These are phyloP conservation scores for Globisporangium paroecandrum DNA, from an alignment of 352 stramenopile genomes.

Conservation along the genomic window DNA sequence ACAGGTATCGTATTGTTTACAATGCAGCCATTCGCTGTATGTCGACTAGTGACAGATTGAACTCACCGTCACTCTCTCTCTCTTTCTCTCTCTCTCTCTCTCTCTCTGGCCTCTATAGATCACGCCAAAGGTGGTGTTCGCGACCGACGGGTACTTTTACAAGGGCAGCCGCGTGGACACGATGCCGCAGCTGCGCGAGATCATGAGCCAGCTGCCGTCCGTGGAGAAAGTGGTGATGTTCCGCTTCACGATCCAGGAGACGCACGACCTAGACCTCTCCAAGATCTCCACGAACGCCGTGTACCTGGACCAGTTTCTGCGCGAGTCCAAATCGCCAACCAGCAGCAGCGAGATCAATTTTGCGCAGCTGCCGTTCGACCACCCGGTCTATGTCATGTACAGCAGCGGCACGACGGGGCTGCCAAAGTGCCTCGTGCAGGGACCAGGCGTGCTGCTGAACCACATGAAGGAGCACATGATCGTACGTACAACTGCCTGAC, in stretches of 20 bases:
- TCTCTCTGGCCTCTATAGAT: conserved; percentile 27
- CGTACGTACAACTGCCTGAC: conserved; percentile 25
- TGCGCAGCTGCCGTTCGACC: conserved; percentile 75
- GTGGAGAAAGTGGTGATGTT: conserved; percentile 62
- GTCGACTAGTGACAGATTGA: not conserved
- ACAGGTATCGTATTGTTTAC: conserved; percentile 30
- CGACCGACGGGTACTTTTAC: conserved; percentile 77
- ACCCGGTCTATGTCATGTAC: conserved; percentile 89
- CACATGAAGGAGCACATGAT: conserved; percentile 81
- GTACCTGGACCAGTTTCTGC: conserved; percentile 58
- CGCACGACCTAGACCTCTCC: conserved; percentile 60
- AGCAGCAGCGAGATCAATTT: conserved; percentile 48
- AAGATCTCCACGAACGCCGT: conserved; percentile 42
- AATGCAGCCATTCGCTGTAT: not conserved
- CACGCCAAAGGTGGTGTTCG: conserved; percentile 71
- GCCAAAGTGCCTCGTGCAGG: conserved; percentile 86
- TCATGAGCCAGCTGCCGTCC: conserved; percentile 59
- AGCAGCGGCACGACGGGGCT: conserved; percentile 82
- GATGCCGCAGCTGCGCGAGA: conserved; percentile 51
- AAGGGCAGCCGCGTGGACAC: conserved; percentile 70
- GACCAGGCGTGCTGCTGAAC: conserved; percentile 69
- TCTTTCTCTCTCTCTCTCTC: no score
- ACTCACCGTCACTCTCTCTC: not conserved
- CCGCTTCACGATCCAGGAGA: conserved; percentile 52
- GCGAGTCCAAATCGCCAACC: conserved; percentile 19